Conservation (phyloP, 2,329 filamentous ascomycete genomes). For the Hymenoscyphus fraxineus region DNA sequence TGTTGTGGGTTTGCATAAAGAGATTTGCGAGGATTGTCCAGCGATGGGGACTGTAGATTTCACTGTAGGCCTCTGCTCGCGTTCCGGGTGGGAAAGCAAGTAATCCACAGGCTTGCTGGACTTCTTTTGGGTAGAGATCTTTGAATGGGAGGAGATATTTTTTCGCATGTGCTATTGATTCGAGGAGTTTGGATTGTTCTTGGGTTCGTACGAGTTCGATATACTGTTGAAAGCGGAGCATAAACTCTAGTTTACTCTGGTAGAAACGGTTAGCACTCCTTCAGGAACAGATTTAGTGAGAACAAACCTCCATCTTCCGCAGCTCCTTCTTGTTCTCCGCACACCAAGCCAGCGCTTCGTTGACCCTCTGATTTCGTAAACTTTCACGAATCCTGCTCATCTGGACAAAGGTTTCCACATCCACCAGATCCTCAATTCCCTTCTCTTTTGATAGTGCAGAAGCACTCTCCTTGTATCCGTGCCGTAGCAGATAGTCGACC, state of each 20-base stretch:
- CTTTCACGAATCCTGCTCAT: conserved; percentile 76
- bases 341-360: conserved; percentile 85
- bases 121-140: conserved; percentile 63
- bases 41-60: conserved; percentile 68
- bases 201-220: conserved; percentile 79
- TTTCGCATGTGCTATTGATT: conserved; percentile 77
- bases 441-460: conserved; percentile 70
- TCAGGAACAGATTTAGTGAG: neutral
- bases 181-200: conserved; percentile 60
- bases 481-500: conserved; percentile 86
- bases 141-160: conserved; percentile 73
- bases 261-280: conserved; percentile 12
- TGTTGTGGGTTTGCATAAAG: conserved; percentile 84
- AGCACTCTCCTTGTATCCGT: conserved; percentile 77
- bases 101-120: conserved; percentile 72
- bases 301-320: conserved; percentile 73
- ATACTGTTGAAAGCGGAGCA: conserved; percentile 89
- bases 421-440: conserved; percentile 75
- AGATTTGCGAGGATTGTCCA: conserved; percentile 75
- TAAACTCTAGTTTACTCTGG: conserved; percentile 82
- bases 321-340: conserved; percentile 88
- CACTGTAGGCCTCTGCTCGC: conserved; percentile 53
- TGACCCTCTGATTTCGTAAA: conserved; percentile 65
- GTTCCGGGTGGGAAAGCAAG: conserved; percentile 68
- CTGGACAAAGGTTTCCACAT: conserved; percentile 81